These are phyloP conservation scores for Sideroxylon spinosum DNA, from an alignment of 179 eudicot genomes.

Conservation along the genomic window DNA sequence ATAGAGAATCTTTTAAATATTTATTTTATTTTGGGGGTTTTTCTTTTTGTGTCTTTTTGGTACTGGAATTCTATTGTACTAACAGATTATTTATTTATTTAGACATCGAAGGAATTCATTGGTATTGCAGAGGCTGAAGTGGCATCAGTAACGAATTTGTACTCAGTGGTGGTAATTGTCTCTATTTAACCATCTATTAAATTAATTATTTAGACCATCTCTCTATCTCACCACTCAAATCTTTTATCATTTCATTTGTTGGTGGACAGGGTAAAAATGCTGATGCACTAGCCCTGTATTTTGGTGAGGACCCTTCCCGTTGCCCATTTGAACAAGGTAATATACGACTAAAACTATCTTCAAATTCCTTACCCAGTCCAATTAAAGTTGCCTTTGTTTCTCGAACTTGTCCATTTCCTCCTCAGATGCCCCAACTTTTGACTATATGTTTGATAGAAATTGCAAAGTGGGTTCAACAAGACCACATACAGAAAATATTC, in stretches of 20 bases:
- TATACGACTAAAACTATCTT: neutral
- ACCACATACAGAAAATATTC: too few species aligned
- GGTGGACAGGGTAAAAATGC: slow-evolving; percentile 80
- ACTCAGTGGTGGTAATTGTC: slow-evolving; percentile 58
- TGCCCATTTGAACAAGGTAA: slow-evolving; percentile 93
- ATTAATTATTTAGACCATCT: neutral
- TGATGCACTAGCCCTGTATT: slow-evolving; percentile 73
- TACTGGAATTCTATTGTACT: slow-evolving; percentile 9
- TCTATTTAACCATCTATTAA: neutral
- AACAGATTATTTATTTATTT: slow-evolving; percentile 4
- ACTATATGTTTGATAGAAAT: too few species aligned
- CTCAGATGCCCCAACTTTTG: neutral
- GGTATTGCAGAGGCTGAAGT: slow-evolving; percentile 64
- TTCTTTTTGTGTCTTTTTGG: neutral
- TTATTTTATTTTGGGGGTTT: neutral
- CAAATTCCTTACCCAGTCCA: neutral
- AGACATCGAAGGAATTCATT: slow-evolving; percentile 68
- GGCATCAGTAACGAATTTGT: slow-evolving; percentile 55
- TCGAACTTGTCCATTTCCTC: neutral
- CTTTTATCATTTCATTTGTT: slow-evolving; percentile 21
- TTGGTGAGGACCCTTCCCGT: slow-evolving; percentile 90
- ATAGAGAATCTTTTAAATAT: slow-evolving; percentile 5
- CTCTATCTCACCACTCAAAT: slow-evolving; percentile 9
- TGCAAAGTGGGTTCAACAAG: too few species aligned
- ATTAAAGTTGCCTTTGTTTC: neutral